A percentile compares a stretch with the other conserved stretches of the same genome.
Conservation (phyloP, 108 stramenopile species). For the Schizochytrium sp. region DNA sequence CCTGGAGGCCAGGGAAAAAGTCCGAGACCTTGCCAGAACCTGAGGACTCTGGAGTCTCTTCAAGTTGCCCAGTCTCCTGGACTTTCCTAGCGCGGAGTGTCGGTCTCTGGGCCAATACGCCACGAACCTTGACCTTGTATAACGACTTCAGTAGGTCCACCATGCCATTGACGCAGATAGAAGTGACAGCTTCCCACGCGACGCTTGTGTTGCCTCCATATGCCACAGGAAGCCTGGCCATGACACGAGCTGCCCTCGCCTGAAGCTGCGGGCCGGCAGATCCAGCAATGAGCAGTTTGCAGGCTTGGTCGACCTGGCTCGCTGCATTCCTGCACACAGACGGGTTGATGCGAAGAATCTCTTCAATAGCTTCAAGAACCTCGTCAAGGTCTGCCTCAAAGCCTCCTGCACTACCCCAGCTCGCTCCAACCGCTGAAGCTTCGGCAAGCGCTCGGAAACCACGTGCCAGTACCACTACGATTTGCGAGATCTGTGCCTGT, state of each 20-base stretch:
- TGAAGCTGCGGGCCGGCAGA: not conserved
- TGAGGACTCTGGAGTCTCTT: not conserved
- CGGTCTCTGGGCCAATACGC: not conserved
- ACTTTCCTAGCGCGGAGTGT: not conserved
- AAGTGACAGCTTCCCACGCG: conserved; percentile 18
- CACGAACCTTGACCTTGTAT: not conserved
- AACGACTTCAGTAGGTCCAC: not conserved
- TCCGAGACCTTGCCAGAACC: conserved; percentile 21
- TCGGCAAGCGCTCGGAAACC: conserved; percentile 29
- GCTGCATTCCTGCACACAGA: not conserved
- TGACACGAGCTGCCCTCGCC: not conserved
- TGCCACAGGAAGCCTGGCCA: not conserved
- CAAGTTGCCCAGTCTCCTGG: not conserved
- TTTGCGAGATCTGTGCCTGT: not conserved
- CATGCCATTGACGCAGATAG: not conserved
- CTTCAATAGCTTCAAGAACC: not conserved
- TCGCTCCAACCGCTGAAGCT: not conserved
- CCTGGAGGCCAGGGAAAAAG: conserved; percentile 5
- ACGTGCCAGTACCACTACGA: not conserved
- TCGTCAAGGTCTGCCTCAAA: not conserved
- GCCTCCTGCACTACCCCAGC: not conserved
- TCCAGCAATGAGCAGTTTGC: conserved; percentile 16
- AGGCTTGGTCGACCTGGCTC: conserved; percentile 12
- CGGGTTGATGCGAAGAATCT: not conserved
- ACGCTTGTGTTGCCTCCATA: conserved; percentile 21